Percentiles rank a stretch among this genome's conserved stretches.
Conservation (phyloP, 441 rosid species). For the Aquilaria agallochum region DNA sequence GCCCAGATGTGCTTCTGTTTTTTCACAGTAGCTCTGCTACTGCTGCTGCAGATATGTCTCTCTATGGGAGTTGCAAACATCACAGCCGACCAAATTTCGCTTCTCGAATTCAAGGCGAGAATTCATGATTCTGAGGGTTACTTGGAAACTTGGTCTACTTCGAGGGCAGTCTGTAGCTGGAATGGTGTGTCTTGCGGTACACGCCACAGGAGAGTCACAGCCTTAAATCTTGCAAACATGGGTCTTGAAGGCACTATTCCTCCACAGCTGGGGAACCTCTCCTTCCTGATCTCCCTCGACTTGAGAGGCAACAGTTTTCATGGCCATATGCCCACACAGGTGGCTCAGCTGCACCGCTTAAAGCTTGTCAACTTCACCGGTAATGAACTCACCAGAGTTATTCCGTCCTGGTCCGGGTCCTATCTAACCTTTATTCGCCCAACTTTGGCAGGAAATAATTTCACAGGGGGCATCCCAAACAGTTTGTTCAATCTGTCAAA, state of each 20-base stretch:
- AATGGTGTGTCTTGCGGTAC: conserved; percentile 6
- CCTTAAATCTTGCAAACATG: conserved; percentile 10
- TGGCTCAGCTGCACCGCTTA: conserved; percentile 1
- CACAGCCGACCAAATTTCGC: background rate
- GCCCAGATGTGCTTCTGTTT: background rate
- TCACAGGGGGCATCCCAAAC: background rate
- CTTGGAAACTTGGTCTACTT: conserved; percentile 8
- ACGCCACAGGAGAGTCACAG: conserved; percentile 3
- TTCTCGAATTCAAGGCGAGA: conserved; percentile 4
- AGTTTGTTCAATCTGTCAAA: background rate
- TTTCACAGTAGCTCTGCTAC: background rate
- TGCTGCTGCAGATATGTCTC: background rate
- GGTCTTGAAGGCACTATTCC: conserved; percentile 9
- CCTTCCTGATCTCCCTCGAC: conserved; percentile 2
- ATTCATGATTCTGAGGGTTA: background rate
- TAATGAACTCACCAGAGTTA: conserved; percentile 1
- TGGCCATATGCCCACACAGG: conserved; percentile 3
- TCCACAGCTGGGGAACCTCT: conserved; percentile 10
- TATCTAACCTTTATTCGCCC: background rate
- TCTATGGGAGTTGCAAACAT: background rate
- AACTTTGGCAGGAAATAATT: background rate
- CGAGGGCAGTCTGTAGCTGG: conserved; percentile 5
- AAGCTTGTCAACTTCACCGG: background rate
- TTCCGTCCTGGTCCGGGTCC: conserved; percentile 6
- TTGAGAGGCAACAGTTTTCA: conserved; percentile 1